Conservation (phyloP, 2,329 filamentous ascomycete species). For the Aspergillus sp. region DNA sequence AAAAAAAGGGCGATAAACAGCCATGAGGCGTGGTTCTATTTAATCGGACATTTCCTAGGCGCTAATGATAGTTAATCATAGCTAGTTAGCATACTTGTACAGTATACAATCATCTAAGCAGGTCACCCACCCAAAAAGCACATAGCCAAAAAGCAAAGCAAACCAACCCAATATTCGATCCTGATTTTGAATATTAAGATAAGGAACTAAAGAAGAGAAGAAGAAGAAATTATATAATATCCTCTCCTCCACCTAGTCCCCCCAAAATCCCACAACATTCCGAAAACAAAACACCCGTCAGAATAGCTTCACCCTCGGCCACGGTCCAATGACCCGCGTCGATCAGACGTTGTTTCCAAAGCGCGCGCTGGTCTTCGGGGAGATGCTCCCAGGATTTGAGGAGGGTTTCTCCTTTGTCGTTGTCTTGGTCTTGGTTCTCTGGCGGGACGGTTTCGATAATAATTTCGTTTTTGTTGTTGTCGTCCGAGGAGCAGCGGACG, state of each 20-base stretch:
- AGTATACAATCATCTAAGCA: neutral
- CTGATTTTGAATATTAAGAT: neutral
- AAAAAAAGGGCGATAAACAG: too few relatives aligned
- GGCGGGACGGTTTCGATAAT: slow-evolving; percentile 14
- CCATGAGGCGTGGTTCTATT: too few relatives aligned
- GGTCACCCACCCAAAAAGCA: neutral
- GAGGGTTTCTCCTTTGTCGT: neutral
- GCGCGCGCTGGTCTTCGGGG: slow-evolving; percentile 50
- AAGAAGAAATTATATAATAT: slow-evolving; percentile 6
- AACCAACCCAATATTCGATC: neutral
- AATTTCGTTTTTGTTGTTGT: slow-evolving; percentile 6
- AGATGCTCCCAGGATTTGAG: slow-evolving; percentile 61
- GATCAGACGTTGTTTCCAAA: slow-evolving; percentile 62
- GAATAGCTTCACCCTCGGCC: slow-evolving; percentile 65
- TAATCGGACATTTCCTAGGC: too few relatives aligned
- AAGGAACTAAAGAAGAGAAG: slow-evolving; percentile 1
- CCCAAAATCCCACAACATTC: slow-evolving; percentile 41
- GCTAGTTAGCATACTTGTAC: neutral
- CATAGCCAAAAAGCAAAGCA: neutral
- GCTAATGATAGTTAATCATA: too few relatives aligned
- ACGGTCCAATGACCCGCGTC: slow-evolving; percentile 72
- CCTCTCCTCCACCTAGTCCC: slow-evolving; percentile 8
- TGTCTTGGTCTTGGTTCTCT: too few relatives aligned
- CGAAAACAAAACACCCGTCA: slow-evolving; percentile 70
- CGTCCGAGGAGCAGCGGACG: slow-evolving; percentile 14